Conservation (phyloP, 805 yeast species). For the Candida palmyrensis region DNA sequence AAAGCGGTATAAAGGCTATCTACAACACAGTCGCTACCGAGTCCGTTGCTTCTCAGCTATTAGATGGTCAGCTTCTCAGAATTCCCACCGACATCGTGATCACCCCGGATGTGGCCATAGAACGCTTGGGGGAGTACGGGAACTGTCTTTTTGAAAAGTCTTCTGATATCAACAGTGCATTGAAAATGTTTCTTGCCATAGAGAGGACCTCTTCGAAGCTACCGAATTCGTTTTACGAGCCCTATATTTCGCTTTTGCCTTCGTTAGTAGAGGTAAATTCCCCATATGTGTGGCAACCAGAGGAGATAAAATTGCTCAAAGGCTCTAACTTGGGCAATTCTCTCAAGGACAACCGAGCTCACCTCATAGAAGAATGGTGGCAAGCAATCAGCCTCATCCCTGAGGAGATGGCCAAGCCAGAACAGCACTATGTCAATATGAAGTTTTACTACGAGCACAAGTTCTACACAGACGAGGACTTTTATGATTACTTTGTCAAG, state of each 20-base stretch:
- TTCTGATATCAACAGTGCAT: constrained; percentile 22
- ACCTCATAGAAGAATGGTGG: constrained; percentile 62
- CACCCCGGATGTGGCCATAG: constrained; percentile 20
- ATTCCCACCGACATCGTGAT: constrained; percentile 16
- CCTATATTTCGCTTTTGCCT: constrained; percentile 31
- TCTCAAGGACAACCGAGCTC: constrained; percentile 39
- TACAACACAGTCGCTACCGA: constrained; percentile 4
- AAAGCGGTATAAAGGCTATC: constrained; percentile 20
- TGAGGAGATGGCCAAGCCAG: constrained; percentile 19
- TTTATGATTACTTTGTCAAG: constrained; percentile 22
- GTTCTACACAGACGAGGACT: constrained; percentile 32
- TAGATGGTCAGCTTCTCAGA: constrained; percentile 11
- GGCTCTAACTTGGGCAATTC: constrained; percentile 70
- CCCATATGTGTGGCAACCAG: constrained; percentile 62
- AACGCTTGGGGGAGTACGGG: constrained; percentile 12
- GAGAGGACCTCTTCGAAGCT: constrained; percentile 15
- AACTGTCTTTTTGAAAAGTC: constrained; percentile 9
- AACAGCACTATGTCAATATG: constrained; percentile 32
- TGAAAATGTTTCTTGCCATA: constrained; percentile 30
- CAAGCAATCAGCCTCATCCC: constrained; percentile 26
- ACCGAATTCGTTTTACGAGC: constrained; percentile 16
- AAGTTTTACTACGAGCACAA: constrained; percentile 40
- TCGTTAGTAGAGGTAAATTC: constrained; percentile 40
- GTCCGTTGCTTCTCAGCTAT: constrained; percentile 1
- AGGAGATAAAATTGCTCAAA: constrained; percentile 45